Evolutionary conservation across 306 rosid genomes (phyloP).

Genomic region (Cicer chorassanicum): DNA sequence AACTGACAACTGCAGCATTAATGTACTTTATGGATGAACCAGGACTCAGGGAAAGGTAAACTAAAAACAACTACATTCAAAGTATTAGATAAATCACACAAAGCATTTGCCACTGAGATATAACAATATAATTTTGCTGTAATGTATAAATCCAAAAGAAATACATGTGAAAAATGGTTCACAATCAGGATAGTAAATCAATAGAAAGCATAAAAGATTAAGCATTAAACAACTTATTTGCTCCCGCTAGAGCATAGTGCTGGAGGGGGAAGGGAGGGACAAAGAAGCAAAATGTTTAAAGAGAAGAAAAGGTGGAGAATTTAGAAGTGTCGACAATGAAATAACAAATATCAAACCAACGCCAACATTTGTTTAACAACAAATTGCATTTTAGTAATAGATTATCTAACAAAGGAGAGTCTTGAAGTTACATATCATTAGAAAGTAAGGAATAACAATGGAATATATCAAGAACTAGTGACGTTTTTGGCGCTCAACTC

Average conservation of each 20-base stretch:
- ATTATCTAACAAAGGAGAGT: background rate
- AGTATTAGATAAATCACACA: conserved; percentile 3
- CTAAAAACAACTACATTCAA: conserved; percentile 14
- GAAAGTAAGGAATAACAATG: conserved; percentile 19
- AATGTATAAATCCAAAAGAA: conserved; percentile 19
- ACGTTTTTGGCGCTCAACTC: background rate
- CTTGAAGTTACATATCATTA: background rate
- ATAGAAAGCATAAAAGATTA: conserved; percentile 11
- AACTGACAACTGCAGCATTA: background rate
- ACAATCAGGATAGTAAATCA: conserved; percentile 10
- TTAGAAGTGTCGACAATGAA: background rate
- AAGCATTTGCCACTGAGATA: background rate
- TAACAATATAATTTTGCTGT: background rate
- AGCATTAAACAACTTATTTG: background rate
- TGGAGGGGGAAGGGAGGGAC: background rate
- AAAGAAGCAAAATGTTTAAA: background rate
- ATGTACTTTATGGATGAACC: background rate
- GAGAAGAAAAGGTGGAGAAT: background rate
- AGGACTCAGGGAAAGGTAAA: background rate
- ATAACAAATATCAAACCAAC: background rate
- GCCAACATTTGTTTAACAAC: background rate
- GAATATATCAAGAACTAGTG: background rate
- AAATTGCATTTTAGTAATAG: background rate
- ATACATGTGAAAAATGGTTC: background rate
- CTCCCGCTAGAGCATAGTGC: background rate